Base-by-base conservation (phyloP, 768 basidiomycete species). In the Suillus plorans region DNA sequence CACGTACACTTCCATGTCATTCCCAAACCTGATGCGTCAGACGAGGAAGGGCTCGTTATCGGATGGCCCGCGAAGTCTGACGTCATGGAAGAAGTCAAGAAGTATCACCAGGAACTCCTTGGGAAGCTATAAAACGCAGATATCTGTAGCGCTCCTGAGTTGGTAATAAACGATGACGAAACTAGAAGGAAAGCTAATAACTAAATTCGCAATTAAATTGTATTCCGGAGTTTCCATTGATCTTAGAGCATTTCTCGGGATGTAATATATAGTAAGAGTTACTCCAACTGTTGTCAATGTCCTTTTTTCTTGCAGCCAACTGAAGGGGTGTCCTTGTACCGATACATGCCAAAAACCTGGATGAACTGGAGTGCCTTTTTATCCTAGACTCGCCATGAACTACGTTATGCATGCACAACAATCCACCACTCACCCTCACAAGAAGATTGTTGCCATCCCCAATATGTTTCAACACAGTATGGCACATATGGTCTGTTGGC, bases 1-100 rank as follows among this genome's bases (percentile, higher is more conserved):
- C 95, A 97, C 70, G 94, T 95, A 16, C 94, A 97, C 75, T 95
- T 95, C 79, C 95, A 98, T 71, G 83, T 98, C 69, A 96, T 98
- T 66, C 95, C 96, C 4, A 98, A 97, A 74, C 94, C 92, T 0
- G 73, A 77, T n/a, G 82, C 72, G 2, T 77, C 79, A 6, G 84
- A 88, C 53, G 73, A 84, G 5, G 87, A 91, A 69, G 97, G 97
- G 5, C 82, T 99, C 34, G 86, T 86, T 14, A 79, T 98, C 62
- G 86, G 85, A 20, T 98, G 97, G 97, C 73, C 73, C 2, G 56
- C 69, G n/a, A 28, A 69, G 66, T 64, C 56, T 2, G 62, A 67
- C 0, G 28, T 62, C 13, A 60, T 67, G 66, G 73, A 75, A 1
- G 72, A 76, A 0, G 63, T 76, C 10, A 69, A 70, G 60, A 61